Conservation (phyloP, 83 land plant species). For the Picea mariana region DNA sequence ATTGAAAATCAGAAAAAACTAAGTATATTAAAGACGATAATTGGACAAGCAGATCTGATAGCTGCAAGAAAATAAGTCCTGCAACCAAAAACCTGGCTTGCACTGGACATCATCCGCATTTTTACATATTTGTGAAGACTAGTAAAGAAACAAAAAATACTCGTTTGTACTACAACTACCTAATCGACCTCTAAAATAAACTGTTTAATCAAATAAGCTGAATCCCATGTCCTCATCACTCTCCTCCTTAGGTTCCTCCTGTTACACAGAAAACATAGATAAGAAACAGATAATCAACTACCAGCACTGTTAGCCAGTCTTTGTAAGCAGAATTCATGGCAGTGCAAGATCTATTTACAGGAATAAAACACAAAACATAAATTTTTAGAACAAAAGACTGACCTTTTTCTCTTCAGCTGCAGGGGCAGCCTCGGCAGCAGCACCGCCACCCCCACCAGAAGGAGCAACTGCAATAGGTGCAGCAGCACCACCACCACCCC, state of each 20-base stretch:
- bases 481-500: slow-evolving; percentile 41
- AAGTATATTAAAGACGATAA: too few species aligned
- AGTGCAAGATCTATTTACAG: background rate
- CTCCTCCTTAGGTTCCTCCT: slow-evolving; percentile 77
- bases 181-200: too few species aligned
- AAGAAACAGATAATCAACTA: background rate
- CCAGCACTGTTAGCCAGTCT: background rate
- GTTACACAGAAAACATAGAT: slow-evolving; percentile 2
- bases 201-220: slow-evolving; percentile 57
- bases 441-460: slow-evolving; percentile 20
- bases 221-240: slow-evolving; percentile 82
- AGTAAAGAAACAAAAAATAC: too few species aligned
- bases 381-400: too few species aligned
- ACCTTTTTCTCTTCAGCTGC: background rate
- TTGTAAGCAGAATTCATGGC: background rate
- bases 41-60: too few species aligned
- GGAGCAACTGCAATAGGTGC: slow-evolving; percentile 27
- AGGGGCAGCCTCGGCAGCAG: slow-evolving; percentile 33
- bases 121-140: too few species aligned
- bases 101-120: too few species aligned
- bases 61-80: too few species aligned
- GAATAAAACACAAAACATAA: background rate
- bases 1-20: too few species aligned
- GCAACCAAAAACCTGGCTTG: too few species aligned
- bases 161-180: too few species aligned